Conservation (phyloP, 176 grass and related monocot genomes). For the Poa annua region DNA sequence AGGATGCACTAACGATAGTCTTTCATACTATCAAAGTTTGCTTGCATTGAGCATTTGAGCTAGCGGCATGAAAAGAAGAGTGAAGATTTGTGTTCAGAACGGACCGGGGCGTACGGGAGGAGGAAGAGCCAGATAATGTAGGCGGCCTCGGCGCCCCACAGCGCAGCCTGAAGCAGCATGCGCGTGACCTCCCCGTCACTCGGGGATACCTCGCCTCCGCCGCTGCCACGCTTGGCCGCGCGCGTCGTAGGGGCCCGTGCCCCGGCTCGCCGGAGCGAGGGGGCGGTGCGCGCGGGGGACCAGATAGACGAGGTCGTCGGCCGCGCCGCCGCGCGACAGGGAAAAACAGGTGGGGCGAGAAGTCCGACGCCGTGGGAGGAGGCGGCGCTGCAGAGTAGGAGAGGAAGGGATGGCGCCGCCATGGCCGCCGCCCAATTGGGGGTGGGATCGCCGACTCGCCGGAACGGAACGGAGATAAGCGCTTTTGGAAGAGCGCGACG, state of each 20-base stretch:
- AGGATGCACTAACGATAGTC: neutral
- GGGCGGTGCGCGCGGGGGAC: neutral
- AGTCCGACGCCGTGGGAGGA: neutral
- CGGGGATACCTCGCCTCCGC: neutral
- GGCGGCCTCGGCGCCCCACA: slow-evolving; percentile 76
- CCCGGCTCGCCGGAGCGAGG: neutral
- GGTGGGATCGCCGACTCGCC: neutral
- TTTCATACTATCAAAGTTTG: neutral
- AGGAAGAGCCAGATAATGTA: slow-evolving; percentile 93
- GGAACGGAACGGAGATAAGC: slow-evolving; percentile 24
- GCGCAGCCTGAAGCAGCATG: slow-evolving; percentile 43
- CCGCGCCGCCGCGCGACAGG: neutral
- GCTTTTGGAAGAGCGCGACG: neutral
- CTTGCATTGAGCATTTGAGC: neutral
- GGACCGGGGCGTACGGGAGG: slow-evolving; percentile 85
- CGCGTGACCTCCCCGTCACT: slow-evolving; percentile 26
- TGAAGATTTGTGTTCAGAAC: neutral
- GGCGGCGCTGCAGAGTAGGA: slow-evolving; percentile 34
- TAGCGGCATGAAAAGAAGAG: neutral
- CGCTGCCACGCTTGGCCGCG: slow-evolving; percentile 43
- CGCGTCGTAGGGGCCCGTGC: slow-evolving; percentile 2
- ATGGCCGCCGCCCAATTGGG: slow-evolving; percentile 24
- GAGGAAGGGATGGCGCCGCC: slow-evolving; percentile 31
- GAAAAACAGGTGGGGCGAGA: neutral
- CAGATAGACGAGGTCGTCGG: neutral